phyloP scores from a whole-genome alignment of 148 eudicot genomes.

The Silene conica region DNA sequence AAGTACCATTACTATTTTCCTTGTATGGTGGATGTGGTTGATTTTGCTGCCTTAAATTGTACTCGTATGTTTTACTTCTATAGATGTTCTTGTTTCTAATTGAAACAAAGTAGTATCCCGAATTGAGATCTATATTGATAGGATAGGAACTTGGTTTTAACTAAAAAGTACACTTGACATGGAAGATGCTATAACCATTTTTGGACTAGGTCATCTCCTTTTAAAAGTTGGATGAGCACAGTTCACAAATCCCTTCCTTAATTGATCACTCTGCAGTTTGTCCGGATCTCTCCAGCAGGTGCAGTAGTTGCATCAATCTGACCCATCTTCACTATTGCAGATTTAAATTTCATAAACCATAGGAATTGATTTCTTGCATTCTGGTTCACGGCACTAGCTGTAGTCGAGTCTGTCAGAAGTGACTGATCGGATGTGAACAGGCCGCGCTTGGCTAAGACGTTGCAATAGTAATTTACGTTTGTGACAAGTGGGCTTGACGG shows the following conservation, averaged over 20 bases:
- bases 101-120: neutral
- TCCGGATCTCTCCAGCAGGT: conserved; percentile 23
- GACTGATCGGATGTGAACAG: conserved; percentile 35
- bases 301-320: conserved; percentile 36
- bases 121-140: conserved; percentile 5
- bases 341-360: conserved; percentile 43
- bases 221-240: neutral
- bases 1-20: neutral
- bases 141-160: neutral
- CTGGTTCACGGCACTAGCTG: conserved; percentile 35
- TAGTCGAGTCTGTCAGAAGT: conserved; percentile 30
- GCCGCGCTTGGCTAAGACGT: conserved; percentile 18
- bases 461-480: conserved; percentile 18
- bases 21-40: neutral
- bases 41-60: neutral
- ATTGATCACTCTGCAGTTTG: conserved; percentile 22
- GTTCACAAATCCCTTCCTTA: neutral
- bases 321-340: conserved; percentile 68
- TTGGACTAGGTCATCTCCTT: neutral
- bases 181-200: neutral
- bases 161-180: conserved; percentile 2
- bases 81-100: neutral
- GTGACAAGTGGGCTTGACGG: conserved; percentile 16
- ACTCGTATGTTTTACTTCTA: too few relatives aligned
- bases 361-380: conserved; percentile 27